Evolutionary conservation across 768 basidiomycete species (phyloP).

Genomic region (Lentinula sp.): DNA sequence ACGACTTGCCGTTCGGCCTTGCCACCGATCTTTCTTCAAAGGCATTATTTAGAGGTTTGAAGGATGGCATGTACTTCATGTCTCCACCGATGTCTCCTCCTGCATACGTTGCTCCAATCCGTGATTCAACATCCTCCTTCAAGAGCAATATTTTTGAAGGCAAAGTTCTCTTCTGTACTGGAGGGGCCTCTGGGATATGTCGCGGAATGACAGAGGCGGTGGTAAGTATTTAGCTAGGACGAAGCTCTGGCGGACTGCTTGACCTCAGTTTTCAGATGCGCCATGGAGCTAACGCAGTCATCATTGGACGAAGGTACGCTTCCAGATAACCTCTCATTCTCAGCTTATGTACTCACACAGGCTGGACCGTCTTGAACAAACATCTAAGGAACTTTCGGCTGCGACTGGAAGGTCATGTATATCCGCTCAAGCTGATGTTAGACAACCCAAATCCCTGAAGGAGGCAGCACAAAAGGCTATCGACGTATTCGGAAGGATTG

Average conservation of each 20-base stretch:
- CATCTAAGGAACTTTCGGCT: slow-evolving; percentile 65
- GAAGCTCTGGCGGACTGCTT: neutral
- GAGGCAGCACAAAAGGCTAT: slow-evolving; percentile 74
- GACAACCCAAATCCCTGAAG: slow-evolving; percentile 64
- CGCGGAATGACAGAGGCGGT: slow-evolving; percentile 82
- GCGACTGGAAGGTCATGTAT: slow-evolving; percentile 70
- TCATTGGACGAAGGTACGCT: slow-evolving; percentile 81
- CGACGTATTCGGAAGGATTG: slow-evolving; percentile 79
- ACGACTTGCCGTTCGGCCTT: too few relatives aligned
- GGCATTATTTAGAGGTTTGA: neutral
- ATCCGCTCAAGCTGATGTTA: slow-evolving; percentile 74
- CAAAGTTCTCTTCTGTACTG: slow-evolving; percentile 88
- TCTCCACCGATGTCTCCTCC: slow-evolving; percentile 30
- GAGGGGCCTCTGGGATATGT: slow-evolving; percentile 91
- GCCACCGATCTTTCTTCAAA: neutral
- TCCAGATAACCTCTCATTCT: neutral
- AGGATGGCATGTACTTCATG: neutral
- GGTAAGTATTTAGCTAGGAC: slow-evolving; percentile 32
- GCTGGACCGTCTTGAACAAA: slow-evolving; percentile 61
- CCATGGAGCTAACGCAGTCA: slow-evolving; percentile 75
- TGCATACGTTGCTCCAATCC: slow-evolving; percentile 39
- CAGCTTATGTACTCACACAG: slow-evolving; percentile 26
- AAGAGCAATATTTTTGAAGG: slow-evolving; percentile 78
- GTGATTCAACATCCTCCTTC: slow-evolving; percentile 61
- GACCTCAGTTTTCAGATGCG: slow-evolving; percentile 49